Evolutionary conservation across 257 asterid species (phyloP), one percentile per base, ranked within the genome.

Genomic region (Primulina tabacum): DNA sequence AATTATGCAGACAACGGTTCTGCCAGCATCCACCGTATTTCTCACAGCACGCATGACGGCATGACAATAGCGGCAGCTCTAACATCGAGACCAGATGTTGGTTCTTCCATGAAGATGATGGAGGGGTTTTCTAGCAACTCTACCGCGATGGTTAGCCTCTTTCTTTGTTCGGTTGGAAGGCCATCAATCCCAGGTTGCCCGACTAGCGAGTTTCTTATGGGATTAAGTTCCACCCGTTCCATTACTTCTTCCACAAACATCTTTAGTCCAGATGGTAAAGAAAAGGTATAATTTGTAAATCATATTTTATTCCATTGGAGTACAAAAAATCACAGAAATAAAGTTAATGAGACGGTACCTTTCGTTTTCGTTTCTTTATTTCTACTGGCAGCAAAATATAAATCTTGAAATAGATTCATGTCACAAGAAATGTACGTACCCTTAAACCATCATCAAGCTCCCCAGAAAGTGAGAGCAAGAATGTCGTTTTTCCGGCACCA

Each of bases 41-140:
- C 84, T 77, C 40, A 83, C 86, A 8, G 86, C 37, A 32, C 89
- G 84, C 89, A 84, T 86, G 29, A 86, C 89, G 59, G 84, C 89
- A 84, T 86, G 29, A 86, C 89, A 62, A 82, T 82, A 24, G 92
- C 92, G 43, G 87, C 92, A 58, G 92, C 89, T 69, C 92, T 80
- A 40, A 87, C 89, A 32, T 86, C 92, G 61, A 84, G 92, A 2
- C 86, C 86, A 21, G 89, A 80, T 65, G 92, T 84, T 7, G 89
- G 92, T 69, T 86, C 90, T 28, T 85, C 90, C 90, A 85, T 85
- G 74, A 85, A 85, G 32, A 85, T 85, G 60, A 85, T 77, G 17
- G 92, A 82, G 4, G 92, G 92, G 60, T 86, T 86, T 8, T 89
- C 88, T 50, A 86, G 89, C 65, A 86, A 65, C 66, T 86, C 92